phyloP scores from a whole-genome alignment of 768 basidiomycete genomes.

The Symmetrospora coprosmae region DNA sequence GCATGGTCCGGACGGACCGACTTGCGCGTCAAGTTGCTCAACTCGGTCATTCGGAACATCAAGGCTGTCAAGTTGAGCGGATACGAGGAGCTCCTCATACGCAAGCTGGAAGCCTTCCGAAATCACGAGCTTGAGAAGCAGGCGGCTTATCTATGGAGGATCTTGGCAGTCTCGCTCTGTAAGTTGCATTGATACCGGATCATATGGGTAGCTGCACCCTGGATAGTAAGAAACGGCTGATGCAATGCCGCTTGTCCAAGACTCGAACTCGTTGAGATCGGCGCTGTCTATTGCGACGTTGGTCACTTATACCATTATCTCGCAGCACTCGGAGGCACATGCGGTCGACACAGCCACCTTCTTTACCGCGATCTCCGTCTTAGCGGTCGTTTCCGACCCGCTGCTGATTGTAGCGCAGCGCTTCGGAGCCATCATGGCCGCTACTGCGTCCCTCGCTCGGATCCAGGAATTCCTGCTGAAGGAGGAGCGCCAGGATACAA shows the following conservation, averaged over 20 bases:
- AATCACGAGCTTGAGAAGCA: constrained; percentile 6
- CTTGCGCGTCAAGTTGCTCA: constrained; percentile 11
- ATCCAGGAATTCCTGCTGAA: constrained; percentile 12
- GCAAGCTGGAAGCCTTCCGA: constrained; percentile 1
- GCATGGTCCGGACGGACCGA: constrained; percentile 14
- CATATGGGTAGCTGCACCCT: no score
- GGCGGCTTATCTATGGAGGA: neutral
- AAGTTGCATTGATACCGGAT: neutral
- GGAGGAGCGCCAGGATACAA: neutral
- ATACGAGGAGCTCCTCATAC: constrained; percentile 8
- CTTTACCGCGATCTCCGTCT: constrained; percentile 17
- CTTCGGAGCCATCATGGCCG: constrained; percentile 10
- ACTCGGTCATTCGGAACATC: constrained; percentile 16
- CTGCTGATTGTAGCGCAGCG: constrained; percentile 21
- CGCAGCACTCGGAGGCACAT: neutral
- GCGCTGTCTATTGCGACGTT: constrained; percentile 12
- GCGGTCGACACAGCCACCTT: neutral
- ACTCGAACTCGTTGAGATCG: constrained; percentile 15
- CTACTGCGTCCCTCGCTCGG: neutral
- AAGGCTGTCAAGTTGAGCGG: constrained; percentile 23
- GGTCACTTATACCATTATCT: constrained; percentile 19
- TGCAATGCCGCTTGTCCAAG: neutral
- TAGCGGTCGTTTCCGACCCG: constrained; percentile 12
- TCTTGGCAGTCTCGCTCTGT: neutral
- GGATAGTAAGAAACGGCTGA: no score